Evolutionary conservation across 139 green algal species (phyloP), one percentile per base, ranked within the genome.

Genomic region (Tetraselmis striata): DNA sequence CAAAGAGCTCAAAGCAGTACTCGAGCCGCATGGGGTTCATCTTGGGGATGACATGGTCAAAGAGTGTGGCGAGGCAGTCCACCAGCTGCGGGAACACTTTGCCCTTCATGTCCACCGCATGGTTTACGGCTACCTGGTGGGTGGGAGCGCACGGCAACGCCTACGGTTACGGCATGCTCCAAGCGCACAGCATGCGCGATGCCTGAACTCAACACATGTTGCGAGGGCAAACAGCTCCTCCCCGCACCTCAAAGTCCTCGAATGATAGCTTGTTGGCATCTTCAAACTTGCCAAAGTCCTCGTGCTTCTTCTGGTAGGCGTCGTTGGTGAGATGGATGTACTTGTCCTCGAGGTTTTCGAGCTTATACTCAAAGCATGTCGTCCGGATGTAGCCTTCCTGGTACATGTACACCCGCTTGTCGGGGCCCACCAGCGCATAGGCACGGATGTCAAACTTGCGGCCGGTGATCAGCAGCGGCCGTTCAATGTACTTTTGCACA

Each of bases 401-500:
- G 82, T 89, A 85, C 76, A 91, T 83, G 77, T 83, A 86, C 31
- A 90, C 80, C 11, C 59, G 30, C 78, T 79, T 32, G 59, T 89
- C 79, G 5, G 85, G 89, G 1, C 83, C 81, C 11, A 88, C 79
- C 30, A 91, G 80, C 22, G 81, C 86, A 32, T 87, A 89, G 30
- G 80, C 82, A 0, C 87, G 82, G 59, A 93, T 89, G 86, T 93
- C 89, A 75, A 93, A 92, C 81, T 92, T 92, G 29, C 89, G 81
- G 18, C 87, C 88, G 26, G 78, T 78, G 78, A 93, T 80, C 32
- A 93, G 86, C 82, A 90, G 32, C 0, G 89, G 89, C 2, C 45
- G 26, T 32, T 93, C 89, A 26, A 93, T 91, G 86, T 93, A 93
- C 78, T 90, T 90, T 31, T 93, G 89, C 0, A 93, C 84, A 24